Base-by-base conservation (phyloP, 306 rosid genomes). In the Pterocarpus santalinus region DNA sequence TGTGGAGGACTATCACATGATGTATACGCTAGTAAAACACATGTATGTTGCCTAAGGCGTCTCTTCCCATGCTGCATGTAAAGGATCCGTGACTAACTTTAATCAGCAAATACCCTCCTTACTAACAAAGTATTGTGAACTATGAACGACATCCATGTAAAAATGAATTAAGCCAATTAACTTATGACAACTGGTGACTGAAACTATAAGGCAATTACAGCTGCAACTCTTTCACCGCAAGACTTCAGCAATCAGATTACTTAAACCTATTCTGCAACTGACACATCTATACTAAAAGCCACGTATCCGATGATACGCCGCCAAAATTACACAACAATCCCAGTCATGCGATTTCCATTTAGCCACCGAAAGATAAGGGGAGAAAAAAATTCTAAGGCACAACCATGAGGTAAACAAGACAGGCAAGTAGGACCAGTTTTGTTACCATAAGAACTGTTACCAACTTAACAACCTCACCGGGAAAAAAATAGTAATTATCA, bases 1-100 rank as follows among this genome's bases (percentile, higher is more conserved):
- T 33, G 49, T 34, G 81, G 66, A 77, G 57, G 65, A 67, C 61
- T 17, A 75, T 78, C 86, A 34, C 71, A 67, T 53, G 75, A 77
- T 58, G 47, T 44, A 49, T 70, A 12, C 58, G 35, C 65, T 9
- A 36, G 70, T 39, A 28, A 75, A 69, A 39, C 61, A 39, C 22
- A 3, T 33, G 64, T 43, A 75, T 53, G 43, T 22, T 16, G 35
- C 75, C 17, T 53, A 65, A 81, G n/a, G 60, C 44, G 22, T 70
- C 76, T n/a, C 49, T 46, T 81, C 82, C 85, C 73, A 71, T 76
- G 51, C 43, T 58, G 74, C 51, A 63, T 12, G 51, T 51, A 52
- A 73, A 52, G 77, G 52, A 78, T 22, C 78, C 17, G 15, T 73
- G 84, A 74, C 63, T 5, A 61, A 49, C 41, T 38, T 57, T 28